Evolutionary conservation across 192 early-diverging fungal species (phyloP), one percentile per base, ranked within the genome.

Genomic region (Chytriomyces sp.): DNA sequence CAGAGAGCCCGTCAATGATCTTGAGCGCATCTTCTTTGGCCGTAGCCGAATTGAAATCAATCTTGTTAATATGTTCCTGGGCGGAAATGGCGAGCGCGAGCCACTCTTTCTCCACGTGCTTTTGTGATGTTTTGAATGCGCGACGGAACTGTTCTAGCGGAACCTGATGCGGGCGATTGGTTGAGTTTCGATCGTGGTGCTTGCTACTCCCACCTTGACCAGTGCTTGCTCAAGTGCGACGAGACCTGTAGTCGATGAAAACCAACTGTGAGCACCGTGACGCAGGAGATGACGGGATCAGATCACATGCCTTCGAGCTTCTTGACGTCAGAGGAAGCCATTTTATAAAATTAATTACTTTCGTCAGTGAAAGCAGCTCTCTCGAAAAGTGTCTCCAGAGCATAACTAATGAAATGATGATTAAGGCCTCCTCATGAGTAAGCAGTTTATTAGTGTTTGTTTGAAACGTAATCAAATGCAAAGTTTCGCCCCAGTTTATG

Each of bases 151-250:
- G 94, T 78, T 95, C 93, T 32, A 91, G 78, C 5, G 94, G 93
- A n/a, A 92, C 92, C 91, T 94, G 70, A 30, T 14, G 39, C 19
- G 34, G 40, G 53, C 22, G 64, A 39, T 52, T 72, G 61, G 44
- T 37, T 52, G 19, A 41, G 28, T 54, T 59, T 39, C 73, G 75
- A 22, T 59, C 38, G 25, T 17, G 36, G 57, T 33, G 22, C 38
- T 17, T 10, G 55, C 6, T 28, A 6, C 56, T 31, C 34, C 10
- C 82, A 92, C 96, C 89, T 94, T 96, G 54, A 99, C 84, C 63
- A 99, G 91, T 0, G 95, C 89, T 77, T 96, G 92, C 81, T 99
- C 98, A 37, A 99, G 86, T 36, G 85, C 89, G 55, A 99, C 82
- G 70, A 96, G 84, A n/a, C 91, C 87, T 74, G 26, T 52, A 14